Evolutionary conservation across 257 asterid species (phyloP), one percentile per base, ranked within the genome.

Genomic region (Capsicum rhomboideum): DNA sequence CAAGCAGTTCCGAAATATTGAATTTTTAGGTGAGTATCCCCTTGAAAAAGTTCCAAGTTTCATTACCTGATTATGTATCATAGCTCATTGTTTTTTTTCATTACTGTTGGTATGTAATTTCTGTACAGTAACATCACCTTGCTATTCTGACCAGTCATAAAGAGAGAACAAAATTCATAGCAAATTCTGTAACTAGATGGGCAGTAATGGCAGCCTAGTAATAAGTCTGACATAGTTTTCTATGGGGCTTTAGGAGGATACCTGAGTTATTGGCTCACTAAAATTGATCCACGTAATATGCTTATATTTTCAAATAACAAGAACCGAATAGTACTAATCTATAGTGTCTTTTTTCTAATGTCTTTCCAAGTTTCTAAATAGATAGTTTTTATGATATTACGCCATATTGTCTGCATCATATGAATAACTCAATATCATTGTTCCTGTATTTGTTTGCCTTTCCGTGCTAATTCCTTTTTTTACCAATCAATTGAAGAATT

Each of bases 21-120:
- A 87, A 85, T 92, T 93, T 72, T 64, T 94, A 88, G 97, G 99
- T 93, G 86, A 86, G 90, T 2, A 40, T 40, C 44, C 9, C 44
- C 7, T 40, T 40, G 78, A 3, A 68, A 26, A 14, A 4, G n/a
- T 18, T 56, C 53, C 53, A 4, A 54, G 17, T 31, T 79, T 58
- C 26, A 42, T 4, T 29, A 55, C 50, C 40, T 54, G 68, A 53
- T 53, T 59, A 12, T 81, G 63, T 46, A 40, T 50, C 17, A 34
- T 0, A 31, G 68, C 79, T 82, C 82, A 61, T 82, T 72, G 20
- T 4, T 23, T 52, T 44, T 61, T 80, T 55, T 78, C 26, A 31
- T 63, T 42, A 17, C 21, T 78, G 63, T 53, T 78, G 28, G 29
- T 78, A 17, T 78, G 68, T 52, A 34, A 78, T 78, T 78, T 29